phyloP scores from a whole-genome alignment of 495 filamentous ascomycete genomes.

The Talaromyces adpressus region DNA sequence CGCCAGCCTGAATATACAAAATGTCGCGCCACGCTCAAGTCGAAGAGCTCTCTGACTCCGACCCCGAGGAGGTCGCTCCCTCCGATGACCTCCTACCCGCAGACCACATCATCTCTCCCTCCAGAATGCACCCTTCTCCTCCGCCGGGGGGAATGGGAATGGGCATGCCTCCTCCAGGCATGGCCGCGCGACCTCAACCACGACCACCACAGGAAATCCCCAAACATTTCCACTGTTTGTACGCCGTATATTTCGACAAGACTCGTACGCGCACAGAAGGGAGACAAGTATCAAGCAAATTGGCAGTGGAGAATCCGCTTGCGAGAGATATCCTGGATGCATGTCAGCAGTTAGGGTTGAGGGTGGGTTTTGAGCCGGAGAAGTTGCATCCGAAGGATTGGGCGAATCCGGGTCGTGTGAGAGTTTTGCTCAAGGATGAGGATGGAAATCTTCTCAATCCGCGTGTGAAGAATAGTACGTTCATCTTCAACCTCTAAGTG shows the following conservation, averaged over 20 bases:
- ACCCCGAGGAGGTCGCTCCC: slow-evolving; percentile 69
- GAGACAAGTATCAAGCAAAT: slow-evolving; percentile 60
- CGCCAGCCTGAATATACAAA: not conserved
- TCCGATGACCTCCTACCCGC: slow-evolving; percentile 52
- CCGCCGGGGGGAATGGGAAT: slow-evolving; percentile 5
- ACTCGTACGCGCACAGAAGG: slow-evolving; percentile 68
- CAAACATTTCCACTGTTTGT: slow-evolving; percentile 78
- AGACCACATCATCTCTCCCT: slow-evolving; percentile 33
- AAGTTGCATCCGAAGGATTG: slow-evolving; percentile 95
- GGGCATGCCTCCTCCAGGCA: slow-evolving; percentile 22
- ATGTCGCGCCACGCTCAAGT: slow-evolving; percentile 81
- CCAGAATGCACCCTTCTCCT: slow-evolving; percentile 18
- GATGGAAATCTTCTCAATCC: slow-evolving; percentile 37
- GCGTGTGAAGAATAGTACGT: slow-evolving; percentile 70
- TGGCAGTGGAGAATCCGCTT: slow-evolving; percentile 78
- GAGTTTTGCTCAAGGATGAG: slow-evolving; percentile 62
- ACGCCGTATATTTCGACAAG: slow-evolving; percentile 90
- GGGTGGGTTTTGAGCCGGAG: slow-evolving; percentile 78
- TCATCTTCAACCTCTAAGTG: not conserved
- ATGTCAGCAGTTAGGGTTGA: slow-evolving; percentile 62
- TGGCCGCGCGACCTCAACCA: slow-evolving; percentile 25
- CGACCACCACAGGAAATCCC: slow-evolving; percentile 48
- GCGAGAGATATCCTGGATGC: slow-evolving; percentile 87
- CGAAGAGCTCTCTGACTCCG: slow-evolving; percentile 82
- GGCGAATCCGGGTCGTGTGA: slow-evolving; percentile 89